Conservation (phyloP, 306 rosid species). For the Malus domestica region DNA sequence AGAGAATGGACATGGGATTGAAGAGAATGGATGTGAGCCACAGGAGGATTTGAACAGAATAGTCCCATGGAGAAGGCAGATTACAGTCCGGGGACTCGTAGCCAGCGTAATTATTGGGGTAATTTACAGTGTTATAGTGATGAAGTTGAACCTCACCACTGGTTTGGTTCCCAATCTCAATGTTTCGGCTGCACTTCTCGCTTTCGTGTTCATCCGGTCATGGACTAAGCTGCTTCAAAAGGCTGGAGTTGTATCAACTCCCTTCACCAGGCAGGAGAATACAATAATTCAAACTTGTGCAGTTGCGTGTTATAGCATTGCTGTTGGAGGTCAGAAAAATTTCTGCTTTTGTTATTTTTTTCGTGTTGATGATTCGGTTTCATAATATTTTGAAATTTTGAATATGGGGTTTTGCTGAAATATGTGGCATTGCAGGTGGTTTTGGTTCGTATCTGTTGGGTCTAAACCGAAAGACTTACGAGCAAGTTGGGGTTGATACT, state of each 20-base stretch:
- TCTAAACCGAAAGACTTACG: constrained; percentile 64
- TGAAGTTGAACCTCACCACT: constrained; percentile 91
- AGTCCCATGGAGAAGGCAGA: constrained; percentile 66
- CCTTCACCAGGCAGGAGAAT: constrained; percentile 91
- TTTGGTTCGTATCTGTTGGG: constrained; percentile 95
- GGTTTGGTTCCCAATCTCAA: constrained; percentile 93
- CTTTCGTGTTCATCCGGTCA: constrained; percentile 68
- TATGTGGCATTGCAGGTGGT: constrained; percentile 58
- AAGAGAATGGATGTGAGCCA: constrained; percentile 34
- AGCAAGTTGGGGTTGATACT: constrained; percentile 77
- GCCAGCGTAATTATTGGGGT: constrained; percentile 66
- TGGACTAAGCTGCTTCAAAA: constrained; percentile 76
- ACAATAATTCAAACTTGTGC: constrained; percentile 95
- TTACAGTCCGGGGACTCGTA: constrained; percentile 68
- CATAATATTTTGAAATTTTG: background rate
- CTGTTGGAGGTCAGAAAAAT: constrained; percentile 69
- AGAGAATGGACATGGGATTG: constrained; percentile 29
- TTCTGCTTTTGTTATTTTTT: background rate
- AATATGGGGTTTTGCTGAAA: background rate
- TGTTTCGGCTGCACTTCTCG: constrained; percentile 95
- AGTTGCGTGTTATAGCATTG: constrained; percentile 90
- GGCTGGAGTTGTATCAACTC: constrained; percentile 69
- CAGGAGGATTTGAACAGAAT: constrained; percentile 42
- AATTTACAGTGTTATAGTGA: constrained; percentile 80
- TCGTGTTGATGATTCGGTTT: background rate